Evolutionary conservation across 768 basidiomycete species (phyloP).

Genomic region (Collybia sordida): DNA sequence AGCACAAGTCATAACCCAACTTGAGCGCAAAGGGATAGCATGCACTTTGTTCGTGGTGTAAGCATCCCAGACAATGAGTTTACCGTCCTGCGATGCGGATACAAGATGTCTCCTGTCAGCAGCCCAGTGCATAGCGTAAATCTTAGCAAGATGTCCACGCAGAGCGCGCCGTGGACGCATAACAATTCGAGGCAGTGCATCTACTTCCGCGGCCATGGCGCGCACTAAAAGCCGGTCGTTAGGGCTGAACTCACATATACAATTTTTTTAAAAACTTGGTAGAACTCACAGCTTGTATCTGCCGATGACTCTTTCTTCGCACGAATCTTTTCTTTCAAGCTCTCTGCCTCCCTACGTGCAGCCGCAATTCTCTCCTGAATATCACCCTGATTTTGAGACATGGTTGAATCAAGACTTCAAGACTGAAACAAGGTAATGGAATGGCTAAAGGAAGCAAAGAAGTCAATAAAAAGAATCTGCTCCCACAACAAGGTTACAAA

Average conservation of each 20-base stretch:
- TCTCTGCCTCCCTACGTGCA: slow-evolving; percentile 94
- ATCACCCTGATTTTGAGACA: slow-evolving; percentile 82
- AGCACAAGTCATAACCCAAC: slow-evolving; percentile 99
- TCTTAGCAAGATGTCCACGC: slow-evolving; percentile 97
- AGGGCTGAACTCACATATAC: slow-evolving; percentile 8
- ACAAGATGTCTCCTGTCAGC: slow-evolving; percentile 96
- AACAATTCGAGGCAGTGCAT: slow-evolving; percentile 92
- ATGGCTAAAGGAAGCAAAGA: too few species aligned
- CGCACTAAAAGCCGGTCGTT: slow-evolving; percentile 60
- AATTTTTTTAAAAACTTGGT: slow-evolving; percentile 6
- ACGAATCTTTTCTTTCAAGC: slow-evolving; percentile 97
- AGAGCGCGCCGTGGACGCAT: slow-evolving; percentile 96
- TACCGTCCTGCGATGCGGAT: slow-evolving; percentile 99
- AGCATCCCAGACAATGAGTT: slow-evolving; percentile 99
- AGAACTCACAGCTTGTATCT: slow-evolving; percentile 90
- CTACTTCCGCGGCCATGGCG: slow-evolving; percentile 97
- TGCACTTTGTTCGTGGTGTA: slow-evolving; percentile 99
- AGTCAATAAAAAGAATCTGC: not conserved
- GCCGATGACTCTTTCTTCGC: slow-evolving; percentile 94
- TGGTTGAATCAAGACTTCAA: slow-evolving; percentile 25
- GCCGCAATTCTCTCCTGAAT: slow-evolving; percentile 94
- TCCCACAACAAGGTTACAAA: not conserved
- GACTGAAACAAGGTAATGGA: not conserved
- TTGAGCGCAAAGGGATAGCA: slow-evolving; percentile 95
- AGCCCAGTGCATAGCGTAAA: slow-evolving; percentile 99